Conservation (phyloP, 305 asterid species). For the Fraxinus greggii region DNA sequence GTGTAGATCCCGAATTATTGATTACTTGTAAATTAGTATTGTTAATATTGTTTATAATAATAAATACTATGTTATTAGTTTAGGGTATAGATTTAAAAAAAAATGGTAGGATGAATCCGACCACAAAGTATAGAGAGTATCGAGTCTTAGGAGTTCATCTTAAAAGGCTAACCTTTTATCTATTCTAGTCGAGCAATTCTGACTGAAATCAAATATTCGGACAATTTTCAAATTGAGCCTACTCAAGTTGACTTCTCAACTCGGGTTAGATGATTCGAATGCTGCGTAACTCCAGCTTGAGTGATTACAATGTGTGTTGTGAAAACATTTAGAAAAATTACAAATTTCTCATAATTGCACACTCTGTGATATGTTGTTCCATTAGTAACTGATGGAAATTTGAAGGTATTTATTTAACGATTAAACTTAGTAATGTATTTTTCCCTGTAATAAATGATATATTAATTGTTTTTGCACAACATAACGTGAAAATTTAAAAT, state of each 20-base stretch:
- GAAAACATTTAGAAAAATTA: neutral
- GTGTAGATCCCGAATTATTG: constrained; percentile 12
- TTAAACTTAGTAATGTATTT: neutral
- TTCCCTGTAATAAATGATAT: neutral
- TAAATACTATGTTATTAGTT: neutral
- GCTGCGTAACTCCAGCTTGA: neutral
- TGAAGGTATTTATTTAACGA: too few relatives aligned
- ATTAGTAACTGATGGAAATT: neutral
- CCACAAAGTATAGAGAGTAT: neutral
- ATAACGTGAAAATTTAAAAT: too few relatives aligned
- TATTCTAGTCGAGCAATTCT: neutral
- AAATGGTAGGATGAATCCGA: neutral
- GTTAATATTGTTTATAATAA: neutral
- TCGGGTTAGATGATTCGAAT: neutral
- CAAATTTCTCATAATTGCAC: neutral
- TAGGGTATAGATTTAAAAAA: neutral
- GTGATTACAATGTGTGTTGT: too few relatives aligned
- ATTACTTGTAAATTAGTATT: constrained; percentile 23
- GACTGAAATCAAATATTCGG: neutral
- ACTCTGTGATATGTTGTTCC: too few relatives aligned
- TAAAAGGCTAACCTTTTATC: neutral
- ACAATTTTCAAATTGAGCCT: neutral
- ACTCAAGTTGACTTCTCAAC: neutral
- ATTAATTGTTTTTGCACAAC: too few relatives aligned
- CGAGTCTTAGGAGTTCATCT: neutral